Evolutionary conservation across 305 asterid species (phyloP).

Genomic region (Ilex paraguariensis): DNA sequence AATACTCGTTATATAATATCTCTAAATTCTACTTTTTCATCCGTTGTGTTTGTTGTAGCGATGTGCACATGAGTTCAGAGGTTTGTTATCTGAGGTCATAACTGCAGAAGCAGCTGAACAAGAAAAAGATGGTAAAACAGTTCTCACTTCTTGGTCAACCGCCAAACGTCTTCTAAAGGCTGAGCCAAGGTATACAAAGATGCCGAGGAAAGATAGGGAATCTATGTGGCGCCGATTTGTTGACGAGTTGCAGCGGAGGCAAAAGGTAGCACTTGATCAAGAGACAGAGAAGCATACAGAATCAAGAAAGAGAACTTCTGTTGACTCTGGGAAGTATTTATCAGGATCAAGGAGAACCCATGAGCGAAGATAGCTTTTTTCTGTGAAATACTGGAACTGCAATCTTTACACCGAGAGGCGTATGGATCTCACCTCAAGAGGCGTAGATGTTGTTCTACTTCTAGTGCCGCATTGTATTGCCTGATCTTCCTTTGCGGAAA

Average conservation of each 20-base stretch:
- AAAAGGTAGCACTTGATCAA: conserved; percentile 39
- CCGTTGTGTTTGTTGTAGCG: conserved; percentile 34
- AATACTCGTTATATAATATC: background rate
- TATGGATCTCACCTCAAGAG: no score
- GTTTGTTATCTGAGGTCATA: conserved; percentile 56
- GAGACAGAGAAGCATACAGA: conserved; percentile 47
- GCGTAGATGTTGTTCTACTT: no score
- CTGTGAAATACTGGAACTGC: background rate
- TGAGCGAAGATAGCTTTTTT: conserved; percentile 40
- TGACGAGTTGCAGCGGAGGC: conserved; percentile 71
- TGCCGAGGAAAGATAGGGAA: conserved; percentile 90
- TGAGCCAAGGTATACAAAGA: conserved; percentile 70
- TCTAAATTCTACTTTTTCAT: conserved; percentile 2
- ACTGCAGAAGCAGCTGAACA: conserved; percentile 58
- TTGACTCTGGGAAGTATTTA: conserved; percentile 36
- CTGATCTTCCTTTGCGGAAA: no score
- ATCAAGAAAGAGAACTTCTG: conserved; percentile 38
- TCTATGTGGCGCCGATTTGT: conserved; percentile 78
- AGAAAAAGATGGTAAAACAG: conserved; percentile 78
- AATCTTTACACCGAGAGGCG: background rate
- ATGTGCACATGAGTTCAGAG: conserved; percentile 55
- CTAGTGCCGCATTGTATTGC: no score
- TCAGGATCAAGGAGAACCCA: conserved; percentile 42
- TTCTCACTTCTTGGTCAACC: conserved; percentile 81
- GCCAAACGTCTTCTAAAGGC: conserved; percentile 68